Conservation (phyloP, 2,329 filamentous ascomycete species). For the Trichothecium roseum region DNA sequence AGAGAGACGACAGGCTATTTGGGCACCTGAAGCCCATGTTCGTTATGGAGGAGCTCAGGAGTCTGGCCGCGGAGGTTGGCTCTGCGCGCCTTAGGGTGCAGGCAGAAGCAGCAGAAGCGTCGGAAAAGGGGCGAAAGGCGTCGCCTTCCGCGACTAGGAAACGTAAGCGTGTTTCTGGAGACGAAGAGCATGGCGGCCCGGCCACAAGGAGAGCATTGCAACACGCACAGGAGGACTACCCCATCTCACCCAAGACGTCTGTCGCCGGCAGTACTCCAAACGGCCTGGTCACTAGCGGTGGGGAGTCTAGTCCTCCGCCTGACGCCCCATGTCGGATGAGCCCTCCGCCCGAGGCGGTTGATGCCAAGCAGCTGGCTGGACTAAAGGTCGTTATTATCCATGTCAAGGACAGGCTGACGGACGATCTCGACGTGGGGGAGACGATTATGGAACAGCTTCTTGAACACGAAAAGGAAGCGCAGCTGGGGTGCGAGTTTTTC, state of each 20-base stretch:
- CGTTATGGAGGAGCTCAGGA: conserved; percentile 66
- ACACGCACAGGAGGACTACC: conserved; percentile 23
- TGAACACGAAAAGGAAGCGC: conserved; percentile 52
- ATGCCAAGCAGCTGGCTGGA: conserved; percentile 49
- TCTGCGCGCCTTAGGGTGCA: conserved; percentile 24
- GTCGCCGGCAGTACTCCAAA: conserved; percentile 24
- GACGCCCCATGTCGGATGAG: neutral
- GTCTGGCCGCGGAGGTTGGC: conserved; percentile 62
- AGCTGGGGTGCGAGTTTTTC: conserved; percentile 71
- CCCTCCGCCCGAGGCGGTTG: conserved; percentile 7
- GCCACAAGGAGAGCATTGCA: neutral
- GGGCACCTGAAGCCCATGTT: conserved; percentile 82
- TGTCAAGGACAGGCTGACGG: conserved; percentile 75
- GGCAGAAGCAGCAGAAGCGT: too few species aligned
- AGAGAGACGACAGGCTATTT: conserved; percentile 68
- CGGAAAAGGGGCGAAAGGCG: neutral
- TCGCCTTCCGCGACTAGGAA: conserved; percentile 5
- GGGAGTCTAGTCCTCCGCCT: conserved; percentile 23
- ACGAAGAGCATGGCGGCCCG: conserved; percentile 9
- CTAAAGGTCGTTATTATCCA: conserved; percentile 84
- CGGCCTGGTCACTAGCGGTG: conserved; percentile 17
- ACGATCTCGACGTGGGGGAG: conserved; percentile 55
- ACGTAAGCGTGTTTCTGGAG: conserved; percentile 2
- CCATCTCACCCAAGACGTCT: conserved; percentile 40
- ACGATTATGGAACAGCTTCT: conserved; percentile 60